Evolutionary conservation across 208 protist genomes (phyloP).

Genomic region (Paratrypanosoma confusum): DNA sequence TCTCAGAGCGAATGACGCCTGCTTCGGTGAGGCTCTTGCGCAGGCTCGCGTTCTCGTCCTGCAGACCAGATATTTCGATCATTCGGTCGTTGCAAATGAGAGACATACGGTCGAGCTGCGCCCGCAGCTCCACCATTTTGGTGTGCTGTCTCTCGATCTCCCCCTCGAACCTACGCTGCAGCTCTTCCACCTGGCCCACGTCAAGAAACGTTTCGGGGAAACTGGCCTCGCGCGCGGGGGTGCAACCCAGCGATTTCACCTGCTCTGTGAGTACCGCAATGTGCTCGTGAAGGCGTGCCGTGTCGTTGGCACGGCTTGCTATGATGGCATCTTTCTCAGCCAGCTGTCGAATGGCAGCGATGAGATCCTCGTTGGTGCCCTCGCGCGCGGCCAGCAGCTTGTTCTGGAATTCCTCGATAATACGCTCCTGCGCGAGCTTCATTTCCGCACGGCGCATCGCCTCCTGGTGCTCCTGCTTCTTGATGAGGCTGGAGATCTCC

Average conservation of each 20-base stretch:
- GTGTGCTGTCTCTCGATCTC: slow-evolving; percentile 49
- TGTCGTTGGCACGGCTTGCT: slow-evolving; percentile 74
- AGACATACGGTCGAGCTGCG: slow-evolving; percentile 63
- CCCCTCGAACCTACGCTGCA: slow-evolving; percentile 33
- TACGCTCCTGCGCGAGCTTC: slow-evolving; percentile 57
- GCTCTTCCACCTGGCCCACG: slow-evolving; percentile 77
- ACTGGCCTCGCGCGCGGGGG: slow-evolving; percentile 17
- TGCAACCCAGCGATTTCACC: slow-evolving; percentile 37
- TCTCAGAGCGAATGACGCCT: slow-evolving; percentile 19
- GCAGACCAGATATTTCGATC: slow-evolving; percentile 28
- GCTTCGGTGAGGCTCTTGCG: slow-evolving; percentile 17
- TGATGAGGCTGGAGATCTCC: slow-evolving; percentile 64
- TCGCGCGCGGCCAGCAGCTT: slow-evolving; percentile 66
- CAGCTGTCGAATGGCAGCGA: slow-evolving; percentile 49
- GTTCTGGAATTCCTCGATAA: slow-evolving; percentile 79
- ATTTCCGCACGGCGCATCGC: slow-evolving; percentile 61
- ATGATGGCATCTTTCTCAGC: slow-evolving; percentile 72
- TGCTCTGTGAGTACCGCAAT: slow-evolving; percentile 57
- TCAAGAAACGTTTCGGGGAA: slow-evolving; percentile 68
- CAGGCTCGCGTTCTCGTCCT: slow-evolving; percentile 19
- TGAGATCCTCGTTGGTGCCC: slow-evolving; percentile 68
- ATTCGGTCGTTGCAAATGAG: slow-evolving; percentile 39
- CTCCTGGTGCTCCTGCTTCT: slow-evolving; percentile 71
- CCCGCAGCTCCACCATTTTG: slow-evolving; percentile 57
- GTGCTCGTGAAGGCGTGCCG: slow-evolving; percentile 50